These are phyloP conservation scores for Geotrichum aggregatum DNA, from an alignment of 1,139 yeast genomes.

Conservation along the genomic window DNA sequence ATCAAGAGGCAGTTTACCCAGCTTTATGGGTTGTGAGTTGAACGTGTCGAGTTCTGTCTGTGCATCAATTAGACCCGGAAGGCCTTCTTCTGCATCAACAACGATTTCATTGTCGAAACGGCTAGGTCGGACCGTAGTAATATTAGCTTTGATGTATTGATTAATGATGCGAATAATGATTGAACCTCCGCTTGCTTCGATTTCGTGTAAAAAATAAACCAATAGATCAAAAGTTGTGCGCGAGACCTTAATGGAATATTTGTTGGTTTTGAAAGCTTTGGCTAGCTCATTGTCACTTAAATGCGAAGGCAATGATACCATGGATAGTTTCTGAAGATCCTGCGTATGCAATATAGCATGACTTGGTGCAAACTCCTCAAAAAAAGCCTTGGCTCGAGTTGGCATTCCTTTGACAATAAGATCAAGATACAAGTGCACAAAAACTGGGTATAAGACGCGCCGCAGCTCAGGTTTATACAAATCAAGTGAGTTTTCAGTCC, in stretches of 20 bases:
- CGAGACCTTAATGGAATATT: conserved; percentile 74
- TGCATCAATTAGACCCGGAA: conserved; percentile 50
- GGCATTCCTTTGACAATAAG: conserved; percentile 61
- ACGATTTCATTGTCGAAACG: conserved; percentile 32
- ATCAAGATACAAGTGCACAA: conserved; percentile 82
- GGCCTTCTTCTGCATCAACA: conserved; percentile 58
- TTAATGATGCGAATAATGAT: conserved; percentile 79
- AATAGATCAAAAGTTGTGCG: conserved; percentile 81
- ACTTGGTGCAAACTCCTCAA: conserved; percentile 68
- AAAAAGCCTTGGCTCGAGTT: conserved; percentile 65
- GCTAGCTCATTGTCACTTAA: conserved; percentile 80
- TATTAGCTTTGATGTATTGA: conserved; percentile 75
- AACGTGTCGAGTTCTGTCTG: conserved; percentile 43
- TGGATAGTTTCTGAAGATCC: conserved; percentile 68
- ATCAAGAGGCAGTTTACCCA: conserved; percentile 83
- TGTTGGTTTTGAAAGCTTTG: conserved; percentile 64
- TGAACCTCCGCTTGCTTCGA: conserved; percentile 90
- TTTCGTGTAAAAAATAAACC: conserved; percentile 83
- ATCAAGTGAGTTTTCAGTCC: conserved; percentile 91
- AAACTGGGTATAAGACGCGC: conserved; percentile 80
- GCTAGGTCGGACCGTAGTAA: conserved; percentile 39
- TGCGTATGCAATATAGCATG: conserved; percentile 73
- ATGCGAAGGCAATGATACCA: conserved; percentile 76
- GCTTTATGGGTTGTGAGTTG: conserved; percentile 67
- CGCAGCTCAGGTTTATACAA: conserved; percentile 86